A percentile compares a stretch with the other conserved stretches of the same genome.
Conservation (phyloP, 139 green algal genomes). For the Trebouxia sp. region DNA sequence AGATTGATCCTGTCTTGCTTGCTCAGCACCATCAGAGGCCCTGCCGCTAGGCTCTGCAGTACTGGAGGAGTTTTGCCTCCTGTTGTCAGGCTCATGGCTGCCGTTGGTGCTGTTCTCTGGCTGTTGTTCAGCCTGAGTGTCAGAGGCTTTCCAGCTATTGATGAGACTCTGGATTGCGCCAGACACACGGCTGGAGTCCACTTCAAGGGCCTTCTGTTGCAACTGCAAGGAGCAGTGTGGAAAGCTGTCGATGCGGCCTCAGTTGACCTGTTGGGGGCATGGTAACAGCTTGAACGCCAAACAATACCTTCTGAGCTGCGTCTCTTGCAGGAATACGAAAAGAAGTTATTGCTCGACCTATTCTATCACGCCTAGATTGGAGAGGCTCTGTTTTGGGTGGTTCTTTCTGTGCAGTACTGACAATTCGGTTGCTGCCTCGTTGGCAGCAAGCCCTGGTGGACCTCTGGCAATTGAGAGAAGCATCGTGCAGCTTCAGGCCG, state of each 20-base stretch:
- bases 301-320: not conserved
- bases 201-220: constrained; percentile 3
- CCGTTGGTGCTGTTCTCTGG: not conserved
- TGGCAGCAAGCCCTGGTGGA: no score
- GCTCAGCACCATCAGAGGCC: not conserved
- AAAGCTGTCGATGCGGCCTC: no score
- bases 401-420: not conserved
- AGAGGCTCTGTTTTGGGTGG: not conserved
- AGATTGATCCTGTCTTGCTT: not conserved
- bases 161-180: not conserved
- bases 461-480: no score
- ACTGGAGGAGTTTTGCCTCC: no score
- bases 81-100: not conserved
- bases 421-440: not conserved
- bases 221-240: not conserved
- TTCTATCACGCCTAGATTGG: not conserved
- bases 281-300: no score
- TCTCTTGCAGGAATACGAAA: not conserved
- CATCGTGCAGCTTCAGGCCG: no score
- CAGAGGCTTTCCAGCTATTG: constrained; percentile 17
- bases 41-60: not conserved
- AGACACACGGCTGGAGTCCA: not conserved
- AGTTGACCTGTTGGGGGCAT: no score
- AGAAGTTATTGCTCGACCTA: constrained; percentile 6
- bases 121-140: not conserved